Evolutionary conservation across 2,329 filamentous ascomycete genomes (phyloP).

Genomic region (Monosporascus sp.): DNA sequence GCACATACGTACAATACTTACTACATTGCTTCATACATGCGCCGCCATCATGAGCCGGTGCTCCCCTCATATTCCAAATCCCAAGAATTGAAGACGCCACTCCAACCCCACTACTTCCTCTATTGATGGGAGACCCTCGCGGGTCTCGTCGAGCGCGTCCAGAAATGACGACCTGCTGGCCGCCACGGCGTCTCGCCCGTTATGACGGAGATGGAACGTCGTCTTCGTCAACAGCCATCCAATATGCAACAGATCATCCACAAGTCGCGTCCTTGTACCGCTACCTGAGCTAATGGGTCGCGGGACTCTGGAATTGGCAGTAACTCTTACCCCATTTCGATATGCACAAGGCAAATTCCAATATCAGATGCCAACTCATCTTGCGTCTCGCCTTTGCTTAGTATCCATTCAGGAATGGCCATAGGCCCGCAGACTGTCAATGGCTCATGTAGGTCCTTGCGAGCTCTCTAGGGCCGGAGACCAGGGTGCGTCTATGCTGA

Average conservation of each 20-base stretch:
- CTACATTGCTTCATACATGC: not conserved
- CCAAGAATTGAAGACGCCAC: not conserved
- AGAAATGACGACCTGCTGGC: not conserved
- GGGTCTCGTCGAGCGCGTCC: not conserved
- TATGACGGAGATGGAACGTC: not conserved
- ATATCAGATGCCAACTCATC: conserved; percentile 70
- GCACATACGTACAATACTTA: not conserved
- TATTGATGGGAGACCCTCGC: not conserved
- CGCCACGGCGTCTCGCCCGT: not conserved
- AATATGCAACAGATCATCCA: not conserved
- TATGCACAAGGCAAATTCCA: conserved; percentile 34
- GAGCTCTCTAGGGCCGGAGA: conserved; percentile 19
- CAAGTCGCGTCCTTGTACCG: conserved; percentile 21
- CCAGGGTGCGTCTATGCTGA: conserved; percentile 19
- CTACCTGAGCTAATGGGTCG: conserved; percentile 18
- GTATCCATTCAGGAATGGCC: conserved; percentile 21
- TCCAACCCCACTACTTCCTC: not conserved
- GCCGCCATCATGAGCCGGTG: not conserved
- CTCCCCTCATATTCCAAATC: not conserved
- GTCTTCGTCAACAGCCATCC: not conserved
- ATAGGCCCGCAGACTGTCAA: conserved; percentile 17
- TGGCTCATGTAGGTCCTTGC: conserved; percentile 24
- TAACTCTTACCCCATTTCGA: conserved; percentile 26
- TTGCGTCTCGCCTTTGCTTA: conserved; percentile 40
- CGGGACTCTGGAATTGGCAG: conserved; percentile 12